Conservation (phyloP, 306 rosid genomes). For the Mimosa pudica region DNA sequence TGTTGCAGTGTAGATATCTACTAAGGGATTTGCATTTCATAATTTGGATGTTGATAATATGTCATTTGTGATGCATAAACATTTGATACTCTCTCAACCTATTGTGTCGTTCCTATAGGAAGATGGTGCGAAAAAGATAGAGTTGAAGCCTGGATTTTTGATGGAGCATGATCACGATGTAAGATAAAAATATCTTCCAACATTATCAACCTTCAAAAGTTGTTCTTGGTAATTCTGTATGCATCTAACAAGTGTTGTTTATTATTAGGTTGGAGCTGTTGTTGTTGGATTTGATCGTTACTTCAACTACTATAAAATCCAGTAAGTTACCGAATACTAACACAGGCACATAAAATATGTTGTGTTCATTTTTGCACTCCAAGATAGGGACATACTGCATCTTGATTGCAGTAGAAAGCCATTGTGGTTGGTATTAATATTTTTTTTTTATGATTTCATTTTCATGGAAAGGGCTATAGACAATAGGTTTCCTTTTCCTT, state of each 20-base stretch:
- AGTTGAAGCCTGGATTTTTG: conserved; percentile 87
- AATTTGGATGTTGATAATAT: not conserved
- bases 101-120: conserved; percentile 50
- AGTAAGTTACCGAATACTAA: conserved; percentile 64
- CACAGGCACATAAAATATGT: conserved; percentile 29
- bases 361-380: conserved; percentile 5
- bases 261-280: conserved; percentile 89
- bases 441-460: not conserved
- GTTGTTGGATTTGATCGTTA: conserved; percentile 99
- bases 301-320: conserved; percentile 95
- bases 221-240: not conserved
- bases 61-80: conserved; percentile 1
- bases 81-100: conserved; percentile 9
- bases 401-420: conserved; percentile 22
- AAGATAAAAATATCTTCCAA: conserved; percentile 22
- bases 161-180: conserved; percentile 94
- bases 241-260: conserved; percentile 4
- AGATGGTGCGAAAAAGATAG: conserved; percentile 92
- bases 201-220: conserved; percentile 33
- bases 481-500: not conserved
- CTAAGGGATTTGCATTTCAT: not conserved
- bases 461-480: conserved; percentile 12
- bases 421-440: conserved; percentile 28
- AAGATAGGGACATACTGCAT: conserved; percentile 5
- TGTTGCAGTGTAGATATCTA: not conserved